Base-by-base conservation (phyloP, 495 filamentous ascomycete species). In the Tuber calosporum region DNA sequence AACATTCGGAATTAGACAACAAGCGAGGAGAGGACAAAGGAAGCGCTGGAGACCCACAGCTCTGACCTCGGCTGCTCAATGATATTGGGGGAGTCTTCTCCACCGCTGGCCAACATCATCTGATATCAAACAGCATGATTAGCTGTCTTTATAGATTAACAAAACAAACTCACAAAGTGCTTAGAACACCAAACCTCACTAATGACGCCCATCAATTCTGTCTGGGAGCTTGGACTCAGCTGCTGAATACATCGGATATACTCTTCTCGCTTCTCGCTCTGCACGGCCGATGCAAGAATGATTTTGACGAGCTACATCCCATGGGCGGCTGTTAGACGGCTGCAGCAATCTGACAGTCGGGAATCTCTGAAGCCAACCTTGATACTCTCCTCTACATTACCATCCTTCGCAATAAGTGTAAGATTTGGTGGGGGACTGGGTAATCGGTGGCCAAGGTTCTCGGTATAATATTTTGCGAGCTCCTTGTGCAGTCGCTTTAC, bases 401-500 rank as follows among this genome's bases (percentile, higher is more conserved):
- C 70, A 39, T 82, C 80, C 39, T 82, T 82, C 39, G 80, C 80
- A 69, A 82, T 82, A 67, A 76, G 68, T 7, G 80, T 80, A 37
- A 82, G 62, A 62, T 81, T 82, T 40, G 80, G 80, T 58, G 74
- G 69, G 40, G 70, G 43, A 72, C 71, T 77, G 15, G 80, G 80
- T 67, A 82, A 68, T 26, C 77, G 69, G 66, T 82, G 80, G 1
- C 75, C 80, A 34, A 82, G 71, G 22, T 41, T 74, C 67, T 82
- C 80, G 7, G 80, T 82, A 19, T 82, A 82, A 73, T 81, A 82
- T 11, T 73, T 66, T 58, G 67, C 71, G 11, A 82, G 45, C 42
- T 81, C 80, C 43, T 78, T 79, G 69, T 82, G 80, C 58, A 82
- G 68, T 71, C 74, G 69, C 67, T 81, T 79, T 26, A 82, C 75